phyloP scores from a whole-genome alignment of 2,329 filamentous ascomycete species.

The Arthrobotrys iridis region DNA sequence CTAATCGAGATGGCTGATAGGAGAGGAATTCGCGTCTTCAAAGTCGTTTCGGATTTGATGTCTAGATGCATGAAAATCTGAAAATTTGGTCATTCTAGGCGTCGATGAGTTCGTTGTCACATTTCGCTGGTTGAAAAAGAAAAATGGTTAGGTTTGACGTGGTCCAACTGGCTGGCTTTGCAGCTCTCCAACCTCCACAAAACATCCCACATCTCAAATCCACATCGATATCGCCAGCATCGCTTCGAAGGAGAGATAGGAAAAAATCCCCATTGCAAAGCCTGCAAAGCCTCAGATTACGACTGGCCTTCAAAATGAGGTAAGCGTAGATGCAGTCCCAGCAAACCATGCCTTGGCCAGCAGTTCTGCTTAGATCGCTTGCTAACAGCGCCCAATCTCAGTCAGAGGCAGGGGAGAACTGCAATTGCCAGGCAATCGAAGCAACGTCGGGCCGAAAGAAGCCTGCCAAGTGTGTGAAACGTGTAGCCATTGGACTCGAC shows the following conservation, averaged over 20 bases:
- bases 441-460: conserved; percentile 16
- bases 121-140: conserved; percentile 27
- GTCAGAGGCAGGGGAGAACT: background rate
- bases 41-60: conserved; percentile 3
- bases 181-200: conserved; percentile 28
- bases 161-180: conserved; percentile 24
- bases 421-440: conserved; percentile 14
- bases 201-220: conserved; percentile 16
- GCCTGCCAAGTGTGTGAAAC: conserved; percentile 53
- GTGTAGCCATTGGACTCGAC: conserved; percentile 45
- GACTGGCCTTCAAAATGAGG: conserved; percentile 24
- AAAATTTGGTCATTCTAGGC: conserved; percentile 15
- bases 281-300: conserved; percentile 19
- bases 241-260: background rate
- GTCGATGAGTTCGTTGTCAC: conserved; percentile 28
- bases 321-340: conserved; percentile 40
- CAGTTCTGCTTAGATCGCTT: conserved; percentile 3
- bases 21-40: background rate
- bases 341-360: conserved; percentile 36
- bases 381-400: conserved; percentile 31
- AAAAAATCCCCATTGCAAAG: conserved; percentile 1
- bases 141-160: conserved; percentile 22
- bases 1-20: conserved; percentile 16
- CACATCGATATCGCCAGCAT: conserved; percentile 6
- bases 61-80: background rate